Evolutionary conservation across 371 early-diverging fungal genomes (phyloP), one percentile per base, ranked within the genome.

Genomic region (Apophysomyces ossiformis): DNA sequence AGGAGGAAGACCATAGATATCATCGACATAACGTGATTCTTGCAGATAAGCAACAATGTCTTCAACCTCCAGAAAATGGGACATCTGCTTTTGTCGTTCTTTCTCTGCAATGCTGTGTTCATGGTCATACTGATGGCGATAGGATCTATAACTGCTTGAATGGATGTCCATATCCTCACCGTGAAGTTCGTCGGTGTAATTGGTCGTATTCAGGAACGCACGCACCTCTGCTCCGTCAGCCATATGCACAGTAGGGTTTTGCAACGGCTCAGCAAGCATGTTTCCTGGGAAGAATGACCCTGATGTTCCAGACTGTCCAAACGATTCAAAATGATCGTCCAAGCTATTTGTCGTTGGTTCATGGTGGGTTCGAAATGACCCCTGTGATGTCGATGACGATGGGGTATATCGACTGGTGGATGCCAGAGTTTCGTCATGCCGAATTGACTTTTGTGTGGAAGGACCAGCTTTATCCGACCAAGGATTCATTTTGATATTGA

Each of bases 21-120:
- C 82, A 18, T 82, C 76, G 2, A 68, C 71, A 59, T 82, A 82
- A 1, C 58, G 50, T 21, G 69, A 37, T 26, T 72, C 71, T 44
- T 62, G 57, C 15, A 82, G 54, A 68, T 82, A 82, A 3, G 61
- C 72, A 16, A 78, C 77, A 39, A 82, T 77, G 57, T 82, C 79
- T 16, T 77, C 77, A 15, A 76, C 60, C 9, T 43, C 46, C 2
- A 69, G 41, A 26, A 78, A 50, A 15, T 73, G 70, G 2, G 60
- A 67, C 16, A 69, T 37, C 36, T 64, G 58, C 12, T 65, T 45
- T 7, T 61, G 37, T 5, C 63, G 35, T 45, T 71, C 67, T 12
- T 63, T 60, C 56, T 80, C 75, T 4, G 75, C 69, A 13, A 80
- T 11, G 38, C 67, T 73, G 37, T 77, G 75, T 21, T 74, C 69